Evolutionary conservation across 106 monocot genomes (phyloP), one percentile per base, ranked within the genome.

Genomic region (Phalaenopsis equestris): DNA sequence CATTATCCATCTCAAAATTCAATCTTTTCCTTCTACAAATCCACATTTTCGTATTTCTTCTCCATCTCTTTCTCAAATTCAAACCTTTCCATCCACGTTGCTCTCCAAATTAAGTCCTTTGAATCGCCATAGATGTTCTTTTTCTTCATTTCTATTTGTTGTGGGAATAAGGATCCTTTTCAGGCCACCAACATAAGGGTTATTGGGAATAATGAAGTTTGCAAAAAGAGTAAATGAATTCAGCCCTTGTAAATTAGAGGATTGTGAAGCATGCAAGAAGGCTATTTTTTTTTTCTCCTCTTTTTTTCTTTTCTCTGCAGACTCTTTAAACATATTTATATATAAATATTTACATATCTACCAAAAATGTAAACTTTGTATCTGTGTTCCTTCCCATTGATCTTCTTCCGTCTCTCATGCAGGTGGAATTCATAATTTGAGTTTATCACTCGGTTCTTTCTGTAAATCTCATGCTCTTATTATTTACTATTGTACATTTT

Each of bases 81-180:
- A 64, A 64, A 2, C 64, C n/a, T 21, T 64, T 64, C 23, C 64
- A 64, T 64, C n/a, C 52, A 6, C 43, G 5, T 4, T 6, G 3
- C 43, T 6, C 19, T 21, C n/a, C 37, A 70, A 70, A 70, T 38
- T 39, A 11, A 38, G 70, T 14, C 70, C 15, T 70, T 61, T n/a
- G 61, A 61, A 21, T 14, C 70, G 12, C 70, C 38, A 70, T 38
- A 70, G 37, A 70, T 70, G 37, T 74, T 6, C 17, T 43, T 74
- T 36, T 74, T 41, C 11, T 74, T 41, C 11, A 74, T 74, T 43
- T 74, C 74, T 37, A 74, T 74, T 74, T 43, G 74, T 74, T 74
- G 42, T 74, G 74, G 74, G 74, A 74, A 74, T 74, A 74, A 74
- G 74, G 19, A 39, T 42, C n/a, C 41, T 43, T 43, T 74, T 70